Base-by-base conservation (phyloP, 2,329 filamentous ascomycete species). In the Diaporthe citrichinensis region DNA sequence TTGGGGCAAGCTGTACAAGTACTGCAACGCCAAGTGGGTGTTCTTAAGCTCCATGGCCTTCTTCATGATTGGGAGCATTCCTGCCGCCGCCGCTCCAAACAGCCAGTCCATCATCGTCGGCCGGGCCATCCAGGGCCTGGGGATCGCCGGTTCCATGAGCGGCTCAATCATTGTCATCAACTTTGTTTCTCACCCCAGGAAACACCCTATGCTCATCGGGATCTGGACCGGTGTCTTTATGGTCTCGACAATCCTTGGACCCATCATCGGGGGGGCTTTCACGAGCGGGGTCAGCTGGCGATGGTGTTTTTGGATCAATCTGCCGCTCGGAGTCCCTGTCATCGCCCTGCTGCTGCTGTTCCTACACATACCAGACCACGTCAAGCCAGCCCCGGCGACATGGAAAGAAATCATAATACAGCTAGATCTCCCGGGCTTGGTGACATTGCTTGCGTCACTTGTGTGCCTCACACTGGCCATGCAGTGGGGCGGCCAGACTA, bases 241-340 rank as follows among this genome's bases (percentile, higher is more conserved):
- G 31, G 25, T 74, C 34, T n/a, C 85, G 5, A 65, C 72, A 15
- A 73, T 77, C n/a, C 81, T 90, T 28, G 90, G 90, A 0, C 90
- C 89, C 0, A 84, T 91, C 25, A 82, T 92, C 15, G 90, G 90
- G 36, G 90, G 90, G 3, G 86, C 86, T 1, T 90, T 92, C 78
- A 90, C 90, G 0, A 83, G 90, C 71, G 87, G 86, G 25, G 88
- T 89, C 4, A 84, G 82, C n/a, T 91, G 90, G 89, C 82, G 89
- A 72, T 90, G 88, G 85, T 89, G 81, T 69, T 83, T 83, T 76
- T 81, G 86, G 77, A 86, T 89, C 77, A 90, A 90, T 77, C 0
- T 82, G 14, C 81, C 81, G 0, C 41, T 80, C 25, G 73, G 73
- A 67, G 76, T 79, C 78, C 58, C 39, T 9, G 49, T 59, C 17